Conservation (phyloP, 352 stramenopile genomes). For the Pythium graminicola region DNA sequence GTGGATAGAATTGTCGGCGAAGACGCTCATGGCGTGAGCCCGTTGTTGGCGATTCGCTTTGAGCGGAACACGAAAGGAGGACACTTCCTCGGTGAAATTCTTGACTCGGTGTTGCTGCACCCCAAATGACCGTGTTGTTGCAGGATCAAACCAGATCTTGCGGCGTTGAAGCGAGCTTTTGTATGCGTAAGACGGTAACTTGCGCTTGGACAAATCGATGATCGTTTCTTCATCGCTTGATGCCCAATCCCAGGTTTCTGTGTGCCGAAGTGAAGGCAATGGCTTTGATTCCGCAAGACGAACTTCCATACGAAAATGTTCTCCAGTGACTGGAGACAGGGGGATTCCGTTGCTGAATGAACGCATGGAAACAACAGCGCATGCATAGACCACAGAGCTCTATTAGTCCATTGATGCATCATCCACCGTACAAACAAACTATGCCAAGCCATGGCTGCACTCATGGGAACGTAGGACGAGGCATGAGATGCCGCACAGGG, state of each 20-base stretch:
- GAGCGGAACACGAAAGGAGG: constrained; percentile 59
- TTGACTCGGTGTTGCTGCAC: constrained; percentile 53
- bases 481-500: constrained; percentile 13
- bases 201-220: constrained; percentile 20
- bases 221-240: constrained; percentile 5
- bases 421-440: not conserved
- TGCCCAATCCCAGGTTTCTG: constrained; percentile 23
- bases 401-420: constrained; percentile 14
- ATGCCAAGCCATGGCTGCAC: constrained; percentile 23
- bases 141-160: constrained; percentile 59
- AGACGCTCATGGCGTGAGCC: constrained; percentile 41
- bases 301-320: constrained; percentile 33
- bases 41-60: constrained; percentile 50
- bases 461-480: constrained; percentile 11
- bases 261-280: constrained; percentile 32
- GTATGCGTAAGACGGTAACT: constrained; percentile 25
- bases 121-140: constrained; percentile 44
- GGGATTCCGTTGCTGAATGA: constrained; percentile 54
- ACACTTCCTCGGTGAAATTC: constrained; percentile 54
- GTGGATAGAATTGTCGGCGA: constrained; percentile 59
- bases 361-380: constrained; percentile 11
- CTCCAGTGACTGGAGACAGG: constrained; percentile 27
- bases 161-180: constrained; percentile 30
- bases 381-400: constrained; percentile 15
- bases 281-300: constrained; percentile 32